These are phyloP conservation scores for Volvox carteri DNA, from an alignment of 163 green algal genomes.

Conservation along the genomic window DNA sequence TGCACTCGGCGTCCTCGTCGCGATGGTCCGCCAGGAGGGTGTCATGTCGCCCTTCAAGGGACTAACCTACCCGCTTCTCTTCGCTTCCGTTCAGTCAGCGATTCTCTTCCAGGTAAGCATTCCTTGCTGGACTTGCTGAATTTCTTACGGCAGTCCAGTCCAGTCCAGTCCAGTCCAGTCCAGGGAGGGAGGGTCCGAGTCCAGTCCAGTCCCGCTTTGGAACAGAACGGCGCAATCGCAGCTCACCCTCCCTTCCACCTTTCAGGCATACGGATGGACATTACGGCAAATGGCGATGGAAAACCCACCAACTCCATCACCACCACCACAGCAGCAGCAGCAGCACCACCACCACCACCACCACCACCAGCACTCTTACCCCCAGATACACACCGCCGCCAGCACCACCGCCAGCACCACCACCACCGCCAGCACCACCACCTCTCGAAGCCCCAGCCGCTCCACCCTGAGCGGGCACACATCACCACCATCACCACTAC, in stretches of 20 bases:
- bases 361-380: background rate
- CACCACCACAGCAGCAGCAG: background rate
- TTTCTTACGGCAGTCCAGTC: no score
- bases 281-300: slow-evolving; percentile 7
- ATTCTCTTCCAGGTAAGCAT: slow-evolving; percentile 56
- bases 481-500: slow-evolving; percentile 43
- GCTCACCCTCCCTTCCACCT: no score
- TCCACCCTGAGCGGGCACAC: background rate
- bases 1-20: background rate
- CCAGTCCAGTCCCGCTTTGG: no score
- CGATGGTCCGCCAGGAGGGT: slow-evolving; percentile 12
- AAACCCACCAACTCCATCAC: background rate
- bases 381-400: background rate
- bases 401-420: background rate
- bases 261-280: slow-evolving; percentile 54
- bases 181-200: no score
- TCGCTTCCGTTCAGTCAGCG: slow-evolving; percentile 45
- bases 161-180: no score
- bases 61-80: slow-evolving; percentile 32
- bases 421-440: background rate
- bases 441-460: background rate
- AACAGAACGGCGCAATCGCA: no score
- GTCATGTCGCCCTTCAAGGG: slow-evolving; percentile 9
- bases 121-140: no score
- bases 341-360: background rate